These are phyloP conservation scores for Trametes elegans DNA, from an alignment of 768 basidiomycete species.

Conservation along the genomic window DNA sequence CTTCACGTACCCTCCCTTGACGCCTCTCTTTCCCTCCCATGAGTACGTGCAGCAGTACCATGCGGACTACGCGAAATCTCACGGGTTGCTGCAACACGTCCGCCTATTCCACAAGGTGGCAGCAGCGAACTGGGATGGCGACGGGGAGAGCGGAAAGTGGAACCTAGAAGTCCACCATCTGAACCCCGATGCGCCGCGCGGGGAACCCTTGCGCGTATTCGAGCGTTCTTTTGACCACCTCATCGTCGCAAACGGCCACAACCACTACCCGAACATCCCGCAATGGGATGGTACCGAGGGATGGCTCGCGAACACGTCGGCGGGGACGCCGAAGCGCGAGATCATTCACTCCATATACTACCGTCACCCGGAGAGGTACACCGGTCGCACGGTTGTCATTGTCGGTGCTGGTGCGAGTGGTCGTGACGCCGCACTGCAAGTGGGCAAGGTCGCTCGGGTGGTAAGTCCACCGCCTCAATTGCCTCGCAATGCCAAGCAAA, in stretches of 20 bases:
- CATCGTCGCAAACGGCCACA: conserved; percentile 54
- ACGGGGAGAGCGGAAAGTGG: conserved; percentile 41
- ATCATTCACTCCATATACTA: conserved; percentile 55
- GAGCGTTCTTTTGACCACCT: conserved; percentile 46
- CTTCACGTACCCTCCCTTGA: conserved; percentile 49
- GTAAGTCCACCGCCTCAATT: conserved; percentile 33
- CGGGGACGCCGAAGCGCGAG: conserved; percentile 31
- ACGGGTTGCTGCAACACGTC: conserved; percentile 41
- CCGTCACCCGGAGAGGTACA: conserved; percentile 44
- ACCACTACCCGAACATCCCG: conserved; percentile 48
- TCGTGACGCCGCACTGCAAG: conserved; percentile 45
- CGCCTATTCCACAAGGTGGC: conserved; percentile 43
- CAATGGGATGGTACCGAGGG: conserved; percentile 45
- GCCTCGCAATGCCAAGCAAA: neutral
- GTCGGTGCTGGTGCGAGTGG: conserved; percentile 49
- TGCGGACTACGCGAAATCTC: conserved; percentile 37
- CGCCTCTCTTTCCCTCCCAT: conserved; percentile 50
- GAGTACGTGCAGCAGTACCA: conserved; percentile 48
- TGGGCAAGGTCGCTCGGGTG: conserved; percentile 38
- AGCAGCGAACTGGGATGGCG: conserved; percentile 44
- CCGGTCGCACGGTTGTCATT: conserved; percentile 44
- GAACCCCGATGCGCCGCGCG: neutral
- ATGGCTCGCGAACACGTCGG: conserved; percentile 40
- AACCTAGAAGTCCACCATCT: conserved; percentile 35
- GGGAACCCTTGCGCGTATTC: neutral